These are phyloP conservation scores for Sclerotinia nivalis DNA, from an alignment of 2,329 filamentous ascomycete species.

Conservation along the genomic window DNA sequence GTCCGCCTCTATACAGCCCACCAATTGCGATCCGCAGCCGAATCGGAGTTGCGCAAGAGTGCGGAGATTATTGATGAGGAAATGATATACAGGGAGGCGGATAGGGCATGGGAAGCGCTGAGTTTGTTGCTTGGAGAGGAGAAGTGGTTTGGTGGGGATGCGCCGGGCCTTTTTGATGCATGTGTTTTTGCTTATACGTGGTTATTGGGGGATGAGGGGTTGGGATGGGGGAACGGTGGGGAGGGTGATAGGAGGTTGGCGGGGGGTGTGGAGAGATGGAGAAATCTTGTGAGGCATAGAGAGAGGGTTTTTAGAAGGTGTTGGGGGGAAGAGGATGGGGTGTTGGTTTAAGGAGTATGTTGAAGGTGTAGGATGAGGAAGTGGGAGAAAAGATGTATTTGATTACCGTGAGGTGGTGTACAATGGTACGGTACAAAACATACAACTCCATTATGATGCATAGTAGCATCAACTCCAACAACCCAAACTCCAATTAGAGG, in stretches of 20 bases:
- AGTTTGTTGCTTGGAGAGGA: slow-evolving; percentile 58
- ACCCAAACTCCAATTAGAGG: background rate
- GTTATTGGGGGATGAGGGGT: slow-evolving; percentile 65
- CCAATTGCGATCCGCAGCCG: slow-evolving; percentile 72
- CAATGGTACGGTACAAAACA: too few species aligned
- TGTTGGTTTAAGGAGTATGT: slow-evolving; percentile 2
- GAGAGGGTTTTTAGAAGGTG: slow-evolving; percentile 52
- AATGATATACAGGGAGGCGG: slow-evolving; percentile 60
- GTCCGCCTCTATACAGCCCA: slow-evolving; percentile 64
- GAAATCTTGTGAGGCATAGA: slow-evolving; percentile 66
- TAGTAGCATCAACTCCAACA: background rate
- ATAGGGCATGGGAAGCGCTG: slow-evolving; percentile 62
- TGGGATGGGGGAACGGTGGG: slow-evolving; percentile 61
- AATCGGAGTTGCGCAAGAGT: slow-evolving; percentile 69
- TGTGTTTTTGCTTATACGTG: slow-evolving; percentile 88
- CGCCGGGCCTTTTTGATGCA: slow-evolving; percentile 79
- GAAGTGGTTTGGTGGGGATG: slow-evolving; percentile 54
- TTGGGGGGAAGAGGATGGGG: slow-evolving; percentile 47
- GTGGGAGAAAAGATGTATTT: background rate
- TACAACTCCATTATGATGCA: background rate
- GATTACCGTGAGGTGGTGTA: background rate
- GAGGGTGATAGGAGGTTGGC: slow-evolving; percentile 55
- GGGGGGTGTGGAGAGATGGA: slow-evolving; percentile 56
- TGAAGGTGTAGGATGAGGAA: too few species aligned
- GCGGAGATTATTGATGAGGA: slow-evolving; percentile 57